Percentiles rank a stretch among this genome's conserved stretches.
Conservation (phyloP, 306 rosid genomes). For the Benincasa hispida region DNA sequence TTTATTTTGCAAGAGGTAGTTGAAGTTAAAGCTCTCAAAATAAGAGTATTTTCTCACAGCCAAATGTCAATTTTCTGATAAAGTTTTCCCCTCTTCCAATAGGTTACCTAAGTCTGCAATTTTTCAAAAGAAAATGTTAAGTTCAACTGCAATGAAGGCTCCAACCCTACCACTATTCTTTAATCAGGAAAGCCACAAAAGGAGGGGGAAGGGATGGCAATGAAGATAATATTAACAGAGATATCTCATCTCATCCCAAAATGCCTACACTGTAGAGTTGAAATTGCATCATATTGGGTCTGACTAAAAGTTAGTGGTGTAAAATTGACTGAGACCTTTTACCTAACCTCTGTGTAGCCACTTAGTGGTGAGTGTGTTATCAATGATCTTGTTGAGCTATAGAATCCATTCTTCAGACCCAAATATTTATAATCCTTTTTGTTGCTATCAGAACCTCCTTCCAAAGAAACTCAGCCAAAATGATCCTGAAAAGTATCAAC, state of each 20-base stretch:
- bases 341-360: constrained; percentile 11
- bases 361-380: constrained; percentile 27
- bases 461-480: neutral
- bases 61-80: neutral
- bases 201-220: neutral
- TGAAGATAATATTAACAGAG: constrained; percentile 2
- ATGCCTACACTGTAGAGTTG: constrained; percentile 10
- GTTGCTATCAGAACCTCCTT: constrained; percentile 1
- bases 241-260: constrained; percentile 1
- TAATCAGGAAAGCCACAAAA: neutral
- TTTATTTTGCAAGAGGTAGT: neutral
- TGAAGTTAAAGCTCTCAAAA: neutral
- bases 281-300: constrained; percentile 34
- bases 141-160: constrained; percentile 1
- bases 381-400: constrained; percentile 22
- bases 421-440: neutral
- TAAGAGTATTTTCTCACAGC: neutral
- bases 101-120: neutral
- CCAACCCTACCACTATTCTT: neutral
- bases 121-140: neutral
- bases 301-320: constrained; percentile 38
- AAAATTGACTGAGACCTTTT: constrained; percentile 34
- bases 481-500: neutral
- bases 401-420: constrained; percentile 28
- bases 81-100: neutral